Evolutionary conservation across 345 rosid species (phyloP).

Genomic region (Camelina sativa): DNA sequence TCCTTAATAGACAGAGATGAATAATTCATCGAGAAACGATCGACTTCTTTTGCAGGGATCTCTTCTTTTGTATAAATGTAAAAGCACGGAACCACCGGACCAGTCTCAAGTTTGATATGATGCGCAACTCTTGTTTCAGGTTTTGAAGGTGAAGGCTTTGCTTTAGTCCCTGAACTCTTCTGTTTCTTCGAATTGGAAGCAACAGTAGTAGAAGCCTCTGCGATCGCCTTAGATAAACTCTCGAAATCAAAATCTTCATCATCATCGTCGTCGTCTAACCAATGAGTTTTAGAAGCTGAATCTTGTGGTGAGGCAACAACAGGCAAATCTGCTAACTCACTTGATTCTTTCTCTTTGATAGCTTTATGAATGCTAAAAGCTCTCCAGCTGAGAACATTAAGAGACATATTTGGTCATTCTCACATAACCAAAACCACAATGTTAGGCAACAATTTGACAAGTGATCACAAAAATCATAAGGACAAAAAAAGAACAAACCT

Average conservation of each 20-base stretch:
- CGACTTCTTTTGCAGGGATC: constrained; percentile 46
- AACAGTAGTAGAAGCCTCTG: constrained; percentile 60
- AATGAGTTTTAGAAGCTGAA: constrained; percentile 52
- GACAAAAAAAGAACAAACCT: constrained; percentile 50
- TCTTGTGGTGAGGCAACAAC: constrained; percentile 38
- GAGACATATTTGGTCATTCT: background rate
- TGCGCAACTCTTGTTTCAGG: constrained; percentile 38
- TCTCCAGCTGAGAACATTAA: constrained; percentile 64
- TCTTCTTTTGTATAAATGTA: constrained; percentile 69
- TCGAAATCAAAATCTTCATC: constrained; percentile 71
- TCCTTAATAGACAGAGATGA: constrained; percentile 58
- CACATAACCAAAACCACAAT: background rate
- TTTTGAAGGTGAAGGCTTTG: constrained; percentile 42
- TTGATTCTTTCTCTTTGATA: constrained; percentile 36
- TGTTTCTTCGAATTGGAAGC: constrained; percentile 57
- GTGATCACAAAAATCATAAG: background rate
- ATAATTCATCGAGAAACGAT: constrained; percentile 48
- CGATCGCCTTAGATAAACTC: constrained; percentile 65
- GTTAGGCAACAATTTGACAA: background rate
- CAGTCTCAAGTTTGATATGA: constrained; percentile 30
- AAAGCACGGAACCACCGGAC: constrained; percentile 84
- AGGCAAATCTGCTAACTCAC: constrained; percentile 12
- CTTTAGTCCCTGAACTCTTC: constrained; percentile 39
- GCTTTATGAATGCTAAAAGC: constrained; percentile 74
- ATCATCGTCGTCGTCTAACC: constrained; percentile 58